These are phyloP conservation scores for Chrysopogon serrulatus DNA, from an alignment of 176 grass and related monocot genomes.

Conservation along the genomic window DNA sequence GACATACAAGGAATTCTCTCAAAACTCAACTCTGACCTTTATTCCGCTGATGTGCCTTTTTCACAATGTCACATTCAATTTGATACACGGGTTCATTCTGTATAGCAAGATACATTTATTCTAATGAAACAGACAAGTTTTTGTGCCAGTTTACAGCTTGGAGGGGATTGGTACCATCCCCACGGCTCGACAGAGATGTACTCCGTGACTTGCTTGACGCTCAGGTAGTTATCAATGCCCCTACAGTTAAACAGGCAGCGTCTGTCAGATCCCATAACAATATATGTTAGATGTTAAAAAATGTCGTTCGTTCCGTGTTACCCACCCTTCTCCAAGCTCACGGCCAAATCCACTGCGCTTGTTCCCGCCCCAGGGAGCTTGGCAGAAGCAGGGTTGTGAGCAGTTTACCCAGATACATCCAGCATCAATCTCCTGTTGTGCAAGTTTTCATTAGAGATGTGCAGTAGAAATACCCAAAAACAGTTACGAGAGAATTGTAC, in stretches of 20 bases:
- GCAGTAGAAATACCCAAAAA: neutral
- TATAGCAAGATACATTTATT: constrained; percentile 3
- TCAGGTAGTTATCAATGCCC: constrained; percentile 90
- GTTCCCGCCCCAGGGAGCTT: constrained; percentile 96
- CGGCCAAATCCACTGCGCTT: constrained; percentile 97
- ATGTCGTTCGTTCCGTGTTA: neutral
- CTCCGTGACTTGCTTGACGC: constrained; percentile 85
- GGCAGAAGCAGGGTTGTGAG: constrained; percentile 97
- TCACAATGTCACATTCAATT: neutral
- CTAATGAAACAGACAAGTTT: neutral
- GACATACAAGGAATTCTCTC: neutral
- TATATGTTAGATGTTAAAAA: neutral
- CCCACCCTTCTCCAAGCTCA: constrained; percentile 92
- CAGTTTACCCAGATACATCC: constrained; percentile 90
- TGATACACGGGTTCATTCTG: neutral
- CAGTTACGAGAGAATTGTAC: neutral
- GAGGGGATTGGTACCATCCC: constrained; percentile 85
- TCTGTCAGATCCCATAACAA: neutral
- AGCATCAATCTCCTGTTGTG: constrained; percentile 56
- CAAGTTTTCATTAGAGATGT: neutral
- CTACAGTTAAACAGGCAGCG: constrained; percentile 27
- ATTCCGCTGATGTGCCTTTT: neutral
- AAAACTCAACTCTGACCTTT: neutral
- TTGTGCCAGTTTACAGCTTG: constrained; percentile 37
- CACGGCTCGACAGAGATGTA: constrained; percentile 90